Evolutionary conservation across 345 rosid species (phyloP).

Genomic region (thale cress (Arabidopsis thaliana)): TAIR10.1 NC_003071.7:9719501-9720000

Average conservation of each 20-base stretch:
- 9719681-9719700: not conserved
- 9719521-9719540: slow-evolving; percentile 22
- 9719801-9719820: not conserved
- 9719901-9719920: slow-evolving; percentile 8
- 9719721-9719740: not conserved
- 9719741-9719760: too few species aligned
- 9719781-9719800: not conserved
- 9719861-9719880: slow-evolving; percentile 13
- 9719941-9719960: slow-evolving; percentile 39
- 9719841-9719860: not conserved
- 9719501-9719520: not conserved
- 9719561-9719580: not conserved
- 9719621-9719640: slow-evolving; percentile 36
- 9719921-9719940: slow-evolving; percentile 33
- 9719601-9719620: slow-evolving; percentile 32
- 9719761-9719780: not conserved
- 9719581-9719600: slow-evolving; percentile 26
- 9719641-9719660: slow-evolving; percentile 6
- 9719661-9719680: slow-evolving; percentile 1
- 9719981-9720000: slow-evolving; percentile 23
- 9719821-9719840: not conserved
- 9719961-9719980: slow-evolving; percentile 27
- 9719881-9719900: slow-evolving; percentile 20
- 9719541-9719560: not conserved
- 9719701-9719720: slow-evolving; percentile 7